Base-by-base conservation (phyloP, 1,284 basidiomycete species). In the Tilletia setariae region DNA sequence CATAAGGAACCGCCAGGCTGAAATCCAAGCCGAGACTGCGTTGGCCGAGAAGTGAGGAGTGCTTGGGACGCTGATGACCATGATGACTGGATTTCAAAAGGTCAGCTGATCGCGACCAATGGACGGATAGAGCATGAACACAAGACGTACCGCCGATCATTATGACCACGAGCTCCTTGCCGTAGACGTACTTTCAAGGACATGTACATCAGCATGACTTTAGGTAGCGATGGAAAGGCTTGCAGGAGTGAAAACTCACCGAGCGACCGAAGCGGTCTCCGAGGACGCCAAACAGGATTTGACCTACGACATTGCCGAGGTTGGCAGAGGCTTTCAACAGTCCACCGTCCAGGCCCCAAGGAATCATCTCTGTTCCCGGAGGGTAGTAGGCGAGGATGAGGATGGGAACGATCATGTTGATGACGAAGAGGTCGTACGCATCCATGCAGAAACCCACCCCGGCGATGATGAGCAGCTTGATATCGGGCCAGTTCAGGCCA, bases 361-460 rank as follows among this genome's bases (percentile, higher is more conserved):
- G 64, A 67, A 79, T 77, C 71, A 76, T 73, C 70, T 40, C 43
- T 9, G 11, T n/a, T 4, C 42, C 61, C 4, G 32, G 16, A 8
- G 61, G 61, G 21, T 63, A 63, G 72, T 79, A 79, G 61, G 77
- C 75, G 62, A 72, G 63, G 43, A 79, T 72, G 67, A 79, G 72
- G 74, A 79, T 77, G 9, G 78, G 66, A 66, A 78, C 77, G 70
- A 79, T 75, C 68, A 79, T 74, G 72, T 79, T 79, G 74, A 79
- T 77, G 67, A 79, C 78, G 74, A 79, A 79, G 21, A 32, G n/a
- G 28, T 15, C 15, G 16, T 62, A 56, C 28, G 47, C 63, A 32
- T 79, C 77, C 76, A 79, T 77, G 63, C 78, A 68, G 76, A 79
- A 79, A 68, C 78, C 78, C 23, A 77, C 75, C 72, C 77, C 77